These are phyloP conservation scores for Lactarius evosmus DNA, from an alignment of 768 basidiomycete genomes.

Conservation along the genomic window DNA sequence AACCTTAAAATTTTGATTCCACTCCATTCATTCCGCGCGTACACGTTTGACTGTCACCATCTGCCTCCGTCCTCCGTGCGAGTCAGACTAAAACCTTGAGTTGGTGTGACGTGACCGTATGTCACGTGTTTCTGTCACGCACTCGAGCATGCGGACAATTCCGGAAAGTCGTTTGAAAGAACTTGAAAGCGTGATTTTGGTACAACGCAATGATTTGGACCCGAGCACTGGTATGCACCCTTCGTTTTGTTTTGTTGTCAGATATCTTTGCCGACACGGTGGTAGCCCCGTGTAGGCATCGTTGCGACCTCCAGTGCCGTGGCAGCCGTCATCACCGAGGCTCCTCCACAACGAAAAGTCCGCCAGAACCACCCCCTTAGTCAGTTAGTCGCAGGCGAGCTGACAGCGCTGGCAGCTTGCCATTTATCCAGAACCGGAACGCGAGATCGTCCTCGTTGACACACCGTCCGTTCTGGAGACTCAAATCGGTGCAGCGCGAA, in stretches of 20 bases:
- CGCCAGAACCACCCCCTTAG: not conserved
- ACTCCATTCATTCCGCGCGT: not conserved
- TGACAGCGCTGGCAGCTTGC: constrained; percentile 54
- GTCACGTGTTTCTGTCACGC: constrained; percentile 13
- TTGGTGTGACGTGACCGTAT: constrained; percentile 5
- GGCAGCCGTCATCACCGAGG: constrained; percentile 9
- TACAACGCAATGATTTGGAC: constrained; percentile 17
- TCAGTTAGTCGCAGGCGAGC: not conserved
- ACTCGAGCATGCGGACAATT: not conserved
- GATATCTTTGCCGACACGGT: not conserved
- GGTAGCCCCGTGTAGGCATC: constrained; percentile 14
- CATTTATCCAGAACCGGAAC: constrained; percentile 68
- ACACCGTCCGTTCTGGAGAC: constrained; percentile 70
- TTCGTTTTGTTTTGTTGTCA: not conserved
- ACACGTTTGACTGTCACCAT: not conserved
- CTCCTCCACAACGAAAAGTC: constrained; percentile 17
- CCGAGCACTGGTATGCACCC: constrained; percentile 17
- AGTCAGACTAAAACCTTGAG: no score
- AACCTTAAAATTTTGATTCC: constrained; percentile 19
- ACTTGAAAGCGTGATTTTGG: not conserved
- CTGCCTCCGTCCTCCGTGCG: not conserved
- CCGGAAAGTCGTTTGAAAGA: not conserved
- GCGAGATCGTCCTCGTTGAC: constrained; percentile 69
- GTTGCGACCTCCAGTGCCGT: constrained; percentile 6
- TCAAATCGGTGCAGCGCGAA: constrained; percentile 69